Conservation (phyloP, 805 yeast species). For the Yarrowia yakushimensis region DNA sequence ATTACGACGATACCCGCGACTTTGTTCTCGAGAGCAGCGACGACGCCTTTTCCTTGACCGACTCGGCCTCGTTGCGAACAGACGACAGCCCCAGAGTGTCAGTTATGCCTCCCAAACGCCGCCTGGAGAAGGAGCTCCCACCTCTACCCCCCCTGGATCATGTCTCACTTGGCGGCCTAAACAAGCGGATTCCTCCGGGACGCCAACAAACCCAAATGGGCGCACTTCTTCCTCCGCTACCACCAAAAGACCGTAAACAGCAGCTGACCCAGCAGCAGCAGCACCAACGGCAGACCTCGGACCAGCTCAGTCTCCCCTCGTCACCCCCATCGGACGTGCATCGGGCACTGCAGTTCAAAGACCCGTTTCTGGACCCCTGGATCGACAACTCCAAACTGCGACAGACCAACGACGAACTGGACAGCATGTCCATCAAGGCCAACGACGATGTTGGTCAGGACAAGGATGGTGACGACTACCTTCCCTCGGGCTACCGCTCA, state of each 20-base stretch:
- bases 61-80: background rate
- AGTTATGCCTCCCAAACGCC: constrained; percentile 6
- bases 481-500: constrained; percentile 14
- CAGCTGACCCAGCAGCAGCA: background rate
- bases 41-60: constrained; percentile 5
- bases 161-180: constrained; percentile 1
- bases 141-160: constrained; percentile 9
- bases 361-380: constrained; percentile 15
- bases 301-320: background rate
- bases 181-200: constrained; percentile 13
- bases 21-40: constrained; percentile 1
- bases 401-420: background rate
- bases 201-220: background rate
- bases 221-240: background rate
- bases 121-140: constrained; percentile 8
- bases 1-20: constrained; percentile 20
- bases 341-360: constrained; percentile 20
- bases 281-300: background rate
- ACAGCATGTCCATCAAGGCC: constrained; percentile 14
- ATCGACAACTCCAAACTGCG: constrained; percentile 3
- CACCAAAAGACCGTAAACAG: background rate
- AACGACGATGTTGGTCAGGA: constrained; percentile 13
- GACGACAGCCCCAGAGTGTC: background rate
- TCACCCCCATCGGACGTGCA: background rate
- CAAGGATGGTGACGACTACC: background rate